Percentiles rank a stretch among this genome's conserved stretches.
These are phyloP conservation scores for Lichtheimia ornata DNA, from an alignment of 371 early-diverging fungal species.

Conservation along the genomic window DNA sequence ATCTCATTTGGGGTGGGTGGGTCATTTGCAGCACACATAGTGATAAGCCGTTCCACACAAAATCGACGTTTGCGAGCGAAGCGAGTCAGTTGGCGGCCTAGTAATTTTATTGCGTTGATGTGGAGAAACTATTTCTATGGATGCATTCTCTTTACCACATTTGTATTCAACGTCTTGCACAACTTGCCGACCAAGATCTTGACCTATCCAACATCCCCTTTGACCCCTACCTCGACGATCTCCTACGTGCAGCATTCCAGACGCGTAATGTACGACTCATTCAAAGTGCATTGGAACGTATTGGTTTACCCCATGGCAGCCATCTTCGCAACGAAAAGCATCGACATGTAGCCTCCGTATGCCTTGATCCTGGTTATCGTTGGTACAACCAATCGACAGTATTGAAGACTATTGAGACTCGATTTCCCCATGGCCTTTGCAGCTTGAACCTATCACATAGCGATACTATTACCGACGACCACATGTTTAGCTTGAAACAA, in stretches of 20 bases:
- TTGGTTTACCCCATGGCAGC: background rate
- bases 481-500: background rate
- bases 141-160: conserved; percentile 14
- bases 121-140: background rate
- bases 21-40: no score
- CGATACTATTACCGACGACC: background rate
- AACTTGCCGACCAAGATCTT: conserved; percentile 5
- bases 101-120: no score
- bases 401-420: no score
- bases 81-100: no score
- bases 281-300: background rate
- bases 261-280: background rate
- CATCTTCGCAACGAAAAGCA: background rate
- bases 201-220: conserved; percentile 8
- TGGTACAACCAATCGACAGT: no score
- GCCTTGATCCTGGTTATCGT: no score
- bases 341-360: no score
- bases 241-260: conserved; percentile 8
- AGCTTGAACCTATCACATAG: no score
- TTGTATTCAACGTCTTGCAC: conserved; percentile 7
- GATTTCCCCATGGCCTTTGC: no score
- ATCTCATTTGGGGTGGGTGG: no score
- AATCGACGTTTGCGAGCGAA: no score
- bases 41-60: no score
- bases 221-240: conserved; percentile 14